Base-by-base conservation (phyloP, 2,329 filamentous ascomycete species). In the Hortaea werneckii region DNA sequence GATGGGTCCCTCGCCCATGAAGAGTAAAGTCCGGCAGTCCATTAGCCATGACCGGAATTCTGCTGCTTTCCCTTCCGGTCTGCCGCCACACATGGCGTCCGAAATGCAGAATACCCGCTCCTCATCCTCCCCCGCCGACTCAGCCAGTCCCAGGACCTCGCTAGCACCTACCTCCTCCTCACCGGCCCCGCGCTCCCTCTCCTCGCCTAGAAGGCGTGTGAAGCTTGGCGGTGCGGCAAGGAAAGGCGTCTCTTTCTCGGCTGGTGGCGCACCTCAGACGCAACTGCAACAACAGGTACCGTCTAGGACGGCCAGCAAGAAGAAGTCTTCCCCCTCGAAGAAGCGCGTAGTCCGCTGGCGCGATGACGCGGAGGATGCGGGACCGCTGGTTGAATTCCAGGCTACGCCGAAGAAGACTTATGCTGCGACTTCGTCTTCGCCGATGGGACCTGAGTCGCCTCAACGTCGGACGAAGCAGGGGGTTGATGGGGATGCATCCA, bases 291-390 rank as follows among this genome's bases (percentile, higher is more conserved):
- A 20, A 20, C 20, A 20, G 20, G 28, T 38, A 26, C 42, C 44
- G 37, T 40, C 51, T 29, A 94, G 94, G 59, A 61, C 47, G 37
- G 88, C 87, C 78, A 88, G 63, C 84, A 82, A 60, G 20, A 49
- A 49, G 48, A 94, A 85, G 67, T 83, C 82, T 65, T 75, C 78
- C 7, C 78, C 81, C 1, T 65, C 65, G 34, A 77, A 77, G 55
- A 87, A 87, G 66, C 79, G 89, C 49, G 82, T 77, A 40, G 90
- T 98, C 5, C 79, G 90, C 53, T 98, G 92, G 92, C 82, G 87
- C 48, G 88, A 94, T 58, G 92, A 96, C 57, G 87, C 83, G 2
- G 84, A 94, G 59, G 80, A 90, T 43, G 89, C 88, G 26, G 82
- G 83, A 29, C 46, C 55, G 1, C 70, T 96, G 46, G 88, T 85